Base-by-base conservation (phyloP, 176 grass and related monocot genomes). In the Ananas comosus region DNA sequence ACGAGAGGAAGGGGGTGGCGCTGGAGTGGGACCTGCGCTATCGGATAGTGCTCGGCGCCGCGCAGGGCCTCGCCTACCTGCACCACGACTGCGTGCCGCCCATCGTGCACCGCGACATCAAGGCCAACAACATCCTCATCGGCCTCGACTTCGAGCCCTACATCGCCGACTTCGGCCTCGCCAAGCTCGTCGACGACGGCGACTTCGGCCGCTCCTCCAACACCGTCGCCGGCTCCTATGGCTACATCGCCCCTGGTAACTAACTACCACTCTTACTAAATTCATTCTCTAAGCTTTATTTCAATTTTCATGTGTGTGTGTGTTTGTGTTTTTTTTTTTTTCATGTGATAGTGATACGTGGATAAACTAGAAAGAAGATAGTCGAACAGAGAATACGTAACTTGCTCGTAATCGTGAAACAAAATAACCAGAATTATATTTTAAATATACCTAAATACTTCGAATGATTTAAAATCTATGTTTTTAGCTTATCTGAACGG, bases 91-190 rank as follows among this genome's bases (percentile, higher is more conserved):
- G 94, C 27, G 78, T 85, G 52, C 94, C 94, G 14, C 94, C 94
- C 0, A 99, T 99, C 64, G 87, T 93, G 0, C 94, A 99, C 76
- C 78, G 94, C 0, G 94, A 99, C 78, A 99, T 99, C 66, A 99
- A 99, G 80, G 94, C 94, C 0, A 99, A 93, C 81, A 99, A 99
- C 66, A 99, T 99, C 50, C 85, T 99, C 49, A 88, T 99, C 8
- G 94, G 89, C 0, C 89, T 99, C 16, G 94, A 99, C 69, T 99
- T 99, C 71, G 94, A 93, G 69, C 71, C 94, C 18, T 99, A 99
- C 73, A 93, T 99, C 63, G 94, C 94, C 16, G 94, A 99, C 74
- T 99, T 99, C 4, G 94, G 94, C 12, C 94, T 99, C 13, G 94
- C 94, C 2, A 99, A 93, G 70, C 94, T 99, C 10, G 89, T 97